Percentiles rank a stretch among this genome's conserved stretches.
These are phyloP conservation scores for Endocladia muricata DNA, from an alignment of 31 red algal genomes.

Conservation along the genomic window DNA sequence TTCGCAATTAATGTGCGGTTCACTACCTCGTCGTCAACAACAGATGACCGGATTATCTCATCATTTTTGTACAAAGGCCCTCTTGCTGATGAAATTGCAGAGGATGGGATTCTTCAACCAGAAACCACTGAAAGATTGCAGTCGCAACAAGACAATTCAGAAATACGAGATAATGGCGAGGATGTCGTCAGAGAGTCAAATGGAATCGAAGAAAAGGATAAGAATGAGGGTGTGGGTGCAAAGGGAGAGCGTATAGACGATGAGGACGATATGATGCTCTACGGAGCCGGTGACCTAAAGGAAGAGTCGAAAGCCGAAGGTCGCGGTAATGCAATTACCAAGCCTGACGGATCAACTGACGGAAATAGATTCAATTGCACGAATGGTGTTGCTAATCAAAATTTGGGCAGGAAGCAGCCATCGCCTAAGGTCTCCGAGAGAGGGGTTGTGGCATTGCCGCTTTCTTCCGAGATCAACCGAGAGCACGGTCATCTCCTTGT, in stretches of 20 bases:
- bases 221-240: background rate
- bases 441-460: constrained; percentile 39
- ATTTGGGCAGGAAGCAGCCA: background rate
- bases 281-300: constrained; percentile 35
- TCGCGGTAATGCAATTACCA: constrained; percentile 9
- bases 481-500: constrained; percentile 36
- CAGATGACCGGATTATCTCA: background rate
- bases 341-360: background rate
- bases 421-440: constrained; percentile 19
- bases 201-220: background rate
- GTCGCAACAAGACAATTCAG: background rate
- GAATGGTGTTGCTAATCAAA: background rate
- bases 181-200: background rate
- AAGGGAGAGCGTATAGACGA: constrained; percentile 33
- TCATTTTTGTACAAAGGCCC: constrained; percentile 66
- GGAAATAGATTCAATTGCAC: too few relatives aligned
- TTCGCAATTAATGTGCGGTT: constrained; percentile 44
- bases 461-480: background rate
- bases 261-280: constrained; percentile 74
- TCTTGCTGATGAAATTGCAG: constrained; percentile 35
- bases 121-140: background rate
- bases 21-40: background rate
- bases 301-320: constrained; percentile 67
- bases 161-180: background rate
- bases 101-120: constrained; percentile 40